Conservation (phyloP, 805 yeast genomes). For the Candida alai region DNA sequence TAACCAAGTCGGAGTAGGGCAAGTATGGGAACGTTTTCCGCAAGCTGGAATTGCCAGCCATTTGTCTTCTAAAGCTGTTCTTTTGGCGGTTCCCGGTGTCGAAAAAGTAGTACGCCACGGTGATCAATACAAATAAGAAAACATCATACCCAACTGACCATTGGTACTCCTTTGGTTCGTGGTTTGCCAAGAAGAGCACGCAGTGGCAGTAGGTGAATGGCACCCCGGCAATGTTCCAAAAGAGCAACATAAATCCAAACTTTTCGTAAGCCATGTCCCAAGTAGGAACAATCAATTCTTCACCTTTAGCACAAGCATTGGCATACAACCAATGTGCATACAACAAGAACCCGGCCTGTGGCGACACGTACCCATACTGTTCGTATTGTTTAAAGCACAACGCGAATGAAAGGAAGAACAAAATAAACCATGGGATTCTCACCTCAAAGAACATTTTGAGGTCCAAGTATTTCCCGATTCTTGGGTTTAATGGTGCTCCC, state of each 20-base stretch:
- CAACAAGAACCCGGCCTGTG: constrained; percentile 69
- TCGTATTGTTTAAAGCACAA: constrained; percentile 78
- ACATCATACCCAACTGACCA: constrained; percentile 64
- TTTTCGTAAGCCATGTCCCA: constrained; percentile 99
- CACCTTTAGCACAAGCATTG: constrained; percentile 97
- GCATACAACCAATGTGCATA: constrained; percentile 93
- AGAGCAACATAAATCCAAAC: constrained; percentile 97
- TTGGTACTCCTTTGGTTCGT: constrained; percentile 76
- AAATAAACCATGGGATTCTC: constrained; percentile 92
- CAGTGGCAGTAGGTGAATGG: constrained; percentile 97
- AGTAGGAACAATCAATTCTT: constrained; percentile 93
- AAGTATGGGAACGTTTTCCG: constrained; percentile 93
- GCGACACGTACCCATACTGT: constrained; percentile 69
- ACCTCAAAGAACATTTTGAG: constrained; percentile 97
- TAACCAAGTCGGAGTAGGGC: constrained; percentile 75
- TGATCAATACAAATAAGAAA: constrained; percentile 51
- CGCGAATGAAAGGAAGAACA: constrained; percentile 73
- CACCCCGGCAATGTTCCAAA: constrained; percentile 99
- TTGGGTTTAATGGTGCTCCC: constrained; percentile 97
- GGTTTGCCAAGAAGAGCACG: constrained; percentile 77
- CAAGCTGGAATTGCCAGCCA: constrained; percentile 72
- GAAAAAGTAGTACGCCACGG: constrained; percentile 82
- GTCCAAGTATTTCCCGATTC: constrained; percentile 83
- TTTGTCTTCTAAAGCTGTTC: constrained; percentile 79
- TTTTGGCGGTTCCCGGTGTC: constrained; percentile 95